phyloP scores from a whole-genome alignment of 305 asterid genomes.

The Petunia hybrid region DNA sequence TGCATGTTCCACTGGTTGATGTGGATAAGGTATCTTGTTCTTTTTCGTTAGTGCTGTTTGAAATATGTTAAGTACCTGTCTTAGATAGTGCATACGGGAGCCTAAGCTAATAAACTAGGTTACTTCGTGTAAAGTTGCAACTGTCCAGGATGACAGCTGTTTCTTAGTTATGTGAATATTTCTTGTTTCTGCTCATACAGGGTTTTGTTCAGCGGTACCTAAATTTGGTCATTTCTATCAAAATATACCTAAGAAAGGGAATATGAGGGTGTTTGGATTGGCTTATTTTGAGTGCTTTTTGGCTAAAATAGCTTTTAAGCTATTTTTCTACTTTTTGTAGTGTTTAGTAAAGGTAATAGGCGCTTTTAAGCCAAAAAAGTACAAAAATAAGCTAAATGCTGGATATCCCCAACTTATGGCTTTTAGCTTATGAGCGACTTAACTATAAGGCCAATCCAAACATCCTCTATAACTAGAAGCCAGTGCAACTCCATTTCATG shows the following conservation, averaged over 20 bases:
- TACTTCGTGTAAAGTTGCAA: background rate
- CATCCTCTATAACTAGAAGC: background rate
- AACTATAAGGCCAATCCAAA: too few species aligned
- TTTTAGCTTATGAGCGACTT: too few species aligned
- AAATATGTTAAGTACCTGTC: slow-evolving; percentile 17
- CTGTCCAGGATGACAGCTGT: background rate
- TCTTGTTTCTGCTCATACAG: background rate
- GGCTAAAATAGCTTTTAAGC: too few species aligned
- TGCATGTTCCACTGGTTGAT: slow-evolving; percentile 87
- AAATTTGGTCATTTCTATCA: background rate
- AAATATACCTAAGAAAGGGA: background rate
- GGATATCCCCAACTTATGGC: too few species aligned
- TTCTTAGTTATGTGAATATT: background rate
- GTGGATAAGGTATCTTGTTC: slow-evolving; percentile 80
- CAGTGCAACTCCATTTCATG: slow-evolving; percentile 7
- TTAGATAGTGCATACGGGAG: slow-evolving; percentile 7
- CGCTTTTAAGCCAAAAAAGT: too few species aligned
- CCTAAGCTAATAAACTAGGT: background rate
- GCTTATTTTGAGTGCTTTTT: too few species aligned
- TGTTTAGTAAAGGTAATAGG: too few species aligned
- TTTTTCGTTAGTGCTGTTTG: slow-evolving; percentile 3
- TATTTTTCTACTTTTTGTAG: too few species aligned
- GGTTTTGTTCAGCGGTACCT: background rate
- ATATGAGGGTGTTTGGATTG: background rate
- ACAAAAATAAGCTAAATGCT: too few species aligned